Conservation (phyloP, 805 yeast species). For the Ogataea paraovalis region DNA sequence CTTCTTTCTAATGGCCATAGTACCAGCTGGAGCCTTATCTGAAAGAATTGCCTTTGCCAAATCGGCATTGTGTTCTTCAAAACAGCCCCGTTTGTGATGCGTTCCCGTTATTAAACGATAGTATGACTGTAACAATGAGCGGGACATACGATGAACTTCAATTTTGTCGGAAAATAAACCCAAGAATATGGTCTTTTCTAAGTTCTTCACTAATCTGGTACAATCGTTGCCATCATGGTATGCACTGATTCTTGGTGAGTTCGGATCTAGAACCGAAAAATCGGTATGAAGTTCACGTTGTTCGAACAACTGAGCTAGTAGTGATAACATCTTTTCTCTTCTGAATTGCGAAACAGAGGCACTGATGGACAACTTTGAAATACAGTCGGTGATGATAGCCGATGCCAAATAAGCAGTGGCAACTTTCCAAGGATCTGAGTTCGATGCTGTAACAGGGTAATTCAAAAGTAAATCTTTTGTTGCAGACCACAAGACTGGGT, state of each 20-base stretch:
- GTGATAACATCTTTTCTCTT: conserved; percentile 34
- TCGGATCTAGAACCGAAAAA: not conserved
- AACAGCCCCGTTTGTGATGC: conserved; percentile 23
- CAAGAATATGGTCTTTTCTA: conserved; percentile 49
- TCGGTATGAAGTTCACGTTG: conserved; percentile 26
- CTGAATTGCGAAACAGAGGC: conserved; percentile 19
- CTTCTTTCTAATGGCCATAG: conserved; percentile 69
- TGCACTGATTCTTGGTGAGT: conserved; percentile 1
- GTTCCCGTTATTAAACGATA: conserved; percentile 16
- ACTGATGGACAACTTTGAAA: conserved; percentile 30
- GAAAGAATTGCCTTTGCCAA: conserved; percentile 43
- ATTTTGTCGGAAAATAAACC: conserved; percentile 49
- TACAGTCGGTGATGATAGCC: conserved; percentile 33
- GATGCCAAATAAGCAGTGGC: conserved; percentile 37
- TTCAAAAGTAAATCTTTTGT: conserved; percentile 34
- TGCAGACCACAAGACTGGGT: conserved; percentile 32
- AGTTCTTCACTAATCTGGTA: conserved; percentile 31
- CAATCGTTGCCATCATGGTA: conserved; percentile 28
- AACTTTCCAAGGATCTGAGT: conserved; percentile 26
- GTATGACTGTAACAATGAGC: conserved; percentile 35
- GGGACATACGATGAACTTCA: conserved; percentile 46
- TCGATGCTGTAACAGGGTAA: conserved; percentile 31
- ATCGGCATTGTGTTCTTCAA: conserved; percentile 29
- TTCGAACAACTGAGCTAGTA: conserved; percentile 38
- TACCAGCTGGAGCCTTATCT: conserved; percentile 64